These are phyloP conservation scores for Hygrocybe coccinea DNA, from an alignment of 768 basidiomycete species.

Conservation along the genomic window DNA sequence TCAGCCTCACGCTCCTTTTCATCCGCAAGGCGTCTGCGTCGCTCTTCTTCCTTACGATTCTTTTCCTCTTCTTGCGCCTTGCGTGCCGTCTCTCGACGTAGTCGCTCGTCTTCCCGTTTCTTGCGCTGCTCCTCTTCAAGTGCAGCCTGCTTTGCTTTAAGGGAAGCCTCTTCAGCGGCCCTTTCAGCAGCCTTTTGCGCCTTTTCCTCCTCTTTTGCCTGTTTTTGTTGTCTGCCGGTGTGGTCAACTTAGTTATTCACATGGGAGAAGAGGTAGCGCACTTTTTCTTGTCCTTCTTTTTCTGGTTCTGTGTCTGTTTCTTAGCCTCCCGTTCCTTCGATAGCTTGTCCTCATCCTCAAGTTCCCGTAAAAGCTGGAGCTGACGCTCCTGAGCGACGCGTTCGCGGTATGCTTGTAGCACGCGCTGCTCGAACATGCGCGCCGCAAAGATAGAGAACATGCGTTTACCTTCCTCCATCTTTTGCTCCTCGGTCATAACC, in stretches of 20 bases:
- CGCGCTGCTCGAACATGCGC: slow-evolving; percentile 98
- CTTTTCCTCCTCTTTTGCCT: slow-evolving; percentile 87
- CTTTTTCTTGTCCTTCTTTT: slow-evolving; percentile 97
- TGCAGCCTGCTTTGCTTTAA: slow-evolving; percentile 69
- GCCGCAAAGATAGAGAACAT: slow-evolving; percentile 99
- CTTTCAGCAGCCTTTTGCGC: slow-evolving; percentile 79
- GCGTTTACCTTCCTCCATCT: slow-evolving; percentile 97
- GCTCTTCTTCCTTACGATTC: slow-evolving; percentile 78
- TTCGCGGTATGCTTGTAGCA: slow-evolving; percentile 93
- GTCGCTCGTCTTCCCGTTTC: slow-evolving; percentile 84
- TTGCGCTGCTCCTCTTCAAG: slow-evolving; percentile 77
- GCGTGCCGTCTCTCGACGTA: slow-evolving; percentile 66
- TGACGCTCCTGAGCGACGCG: slow-evolving; percentile 95
- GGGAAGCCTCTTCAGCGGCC: slow-evolving; percentile 78
- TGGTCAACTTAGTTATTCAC: slow-evolving; percentile 5
- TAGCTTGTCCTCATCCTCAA: slow-evolving; percentile 91
- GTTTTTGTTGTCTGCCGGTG: slow-evolving; percentile 72
- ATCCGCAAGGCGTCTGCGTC: slow-evolving; percentile 66
- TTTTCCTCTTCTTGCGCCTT: slow-evolving; percentile 81
- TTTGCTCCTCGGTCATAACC: slow-evolving; percentile 92
- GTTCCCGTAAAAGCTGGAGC: slow-evolving; percentile 84
- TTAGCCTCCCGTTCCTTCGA: slow-evolving; percentile 86
- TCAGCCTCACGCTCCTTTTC: slow-evolving; percentile 79
- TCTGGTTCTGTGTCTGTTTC: slow-evolving; percentile 94
- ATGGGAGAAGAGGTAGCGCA: slow-evolving; percentile 32